Conservation (phyloP, 225 moss, liverwort and hornwort genomes). For the Pleurozium schreberi region DNA sequence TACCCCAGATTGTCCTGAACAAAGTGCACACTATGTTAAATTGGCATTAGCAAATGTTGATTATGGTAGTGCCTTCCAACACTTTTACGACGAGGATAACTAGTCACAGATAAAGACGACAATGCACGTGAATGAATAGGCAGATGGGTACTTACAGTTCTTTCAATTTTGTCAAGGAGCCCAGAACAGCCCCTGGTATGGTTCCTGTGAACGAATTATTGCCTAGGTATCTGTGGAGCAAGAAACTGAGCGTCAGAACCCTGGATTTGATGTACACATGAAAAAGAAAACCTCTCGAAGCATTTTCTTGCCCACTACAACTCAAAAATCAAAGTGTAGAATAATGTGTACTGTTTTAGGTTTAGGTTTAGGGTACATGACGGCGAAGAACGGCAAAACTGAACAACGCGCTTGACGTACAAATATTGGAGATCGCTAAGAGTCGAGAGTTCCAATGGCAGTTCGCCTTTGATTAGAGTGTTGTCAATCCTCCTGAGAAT, state of each 20-base stretch:
- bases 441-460: constrained; percentile 11
- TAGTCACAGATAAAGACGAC: background rate
- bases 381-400: background rate
- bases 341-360: background rate
- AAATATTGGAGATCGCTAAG: constrained; percentile 12
- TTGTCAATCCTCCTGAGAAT: constrained; percentile 29
- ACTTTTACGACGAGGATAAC: background rate
- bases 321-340: background rate
- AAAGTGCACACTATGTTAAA: background rate
- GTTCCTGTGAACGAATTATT: constrained; percentile 30
- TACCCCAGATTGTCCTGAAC: constrained; percentile 25
- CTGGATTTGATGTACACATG: background rate
- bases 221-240: constrained; percentile 20
- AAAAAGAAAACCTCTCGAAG: background rate
- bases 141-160: constrained; percentile 20
- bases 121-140: background rate
- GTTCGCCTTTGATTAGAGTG: constrained; percentile 17
- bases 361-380: too few species aligned
- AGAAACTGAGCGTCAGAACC: background rate
- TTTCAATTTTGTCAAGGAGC: constrained; percentile 10
- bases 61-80: background rate
- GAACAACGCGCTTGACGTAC: background rate
- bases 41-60: background rate
- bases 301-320: background rate
- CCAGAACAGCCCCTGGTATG: constrained; percentile 4